These are phyloP conservation scores for Cladosporium sphaerospermum DNA, from an alignment of 2,329 filamentous ascomycete species.

Conservation along the genomic window DNA sequence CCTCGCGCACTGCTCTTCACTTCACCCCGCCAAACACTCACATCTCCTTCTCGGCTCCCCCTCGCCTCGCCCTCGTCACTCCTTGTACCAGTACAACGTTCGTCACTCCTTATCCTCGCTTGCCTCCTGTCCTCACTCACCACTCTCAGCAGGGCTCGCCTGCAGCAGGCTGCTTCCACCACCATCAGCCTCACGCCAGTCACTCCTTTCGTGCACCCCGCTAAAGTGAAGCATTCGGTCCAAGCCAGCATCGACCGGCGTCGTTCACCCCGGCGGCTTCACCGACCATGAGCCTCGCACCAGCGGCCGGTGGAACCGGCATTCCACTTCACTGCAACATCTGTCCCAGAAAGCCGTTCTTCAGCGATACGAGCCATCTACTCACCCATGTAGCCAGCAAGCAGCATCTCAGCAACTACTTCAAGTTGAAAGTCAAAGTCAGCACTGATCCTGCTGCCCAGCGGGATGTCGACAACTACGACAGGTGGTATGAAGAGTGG, in stretches of 20 bases:
- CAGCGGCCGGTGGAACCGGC: slow-evolving; percentile 17
- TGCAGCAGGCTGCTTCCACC: slow-evolving; percentile 9
- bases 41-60: neutral
- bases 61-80: neutral
- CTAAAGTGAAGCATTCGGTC: neutral
- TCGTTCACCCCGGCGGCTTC: slow-evolving; percentile 6
- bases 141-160: neutral
- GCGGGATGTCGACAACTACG: slow-evolving; percentile 59
- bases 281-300: slow-evolving; percentile 28
- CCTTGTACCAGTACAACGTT: neutral
- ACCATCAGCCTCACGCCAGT: neutral
- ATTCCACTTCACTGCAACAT: slow-evolving; percentile 75
- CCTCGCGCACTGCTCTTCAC: neutral
- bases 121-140: neutral
- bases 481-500: slow-evolving; percentile 70
- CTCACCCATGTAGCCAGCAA: slow-evolving; percentile 91
- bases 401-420: slow-evolving; percentile 78
- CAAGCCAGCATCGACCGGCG: slow-evolving; percentile 11
- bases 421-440: slow-evolving; percentile 70
- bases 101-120: slow-evolving; percentile 4
- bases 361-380: slow-evolving; percentile 86
- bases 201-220: slow-evolving; percentile 13
- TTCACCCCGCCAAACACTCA: neutral
- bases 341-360: slow-evolving; percentile 71
- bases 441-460: slow-evolving; percentile 54